Percentiles rank a stretch among this genome's conserved stretches.
These are phyloP conservation scores for Wallacemonas sp. DNA, from an alignment of 208 protist genomes.

Conservation along the genomic window DNA sequence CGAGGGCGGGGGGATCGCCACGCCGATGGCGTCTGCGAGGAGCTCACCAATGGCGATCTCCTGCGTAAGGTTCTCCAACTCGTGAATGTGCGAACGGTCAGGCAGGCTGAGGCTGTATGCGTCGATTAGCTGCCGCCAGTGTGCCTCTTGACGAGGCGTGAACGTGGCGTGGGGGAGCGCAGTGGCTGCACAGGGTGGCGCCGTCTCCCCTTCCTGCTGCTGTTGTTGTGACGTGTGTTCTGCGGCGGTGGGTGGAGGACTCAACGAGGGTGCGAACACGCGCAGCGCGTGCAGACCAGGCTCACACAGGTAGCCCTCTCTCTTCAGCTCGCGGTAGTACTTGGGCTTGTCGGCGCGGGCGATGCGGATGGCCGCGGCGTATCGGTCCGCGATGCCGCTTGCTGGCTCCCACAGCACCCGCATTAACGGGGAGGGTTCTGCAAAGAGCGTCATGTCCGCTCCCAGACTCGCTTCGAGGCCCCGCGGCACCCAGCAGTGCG, in stretches of 20 bases:
- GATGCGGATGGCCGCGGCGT: not conserved
- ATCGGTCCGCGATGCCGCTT: not conserved
- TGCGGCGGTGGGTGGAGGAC: not conserved
- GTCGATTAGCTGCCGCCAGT: constrained; percentile 44
- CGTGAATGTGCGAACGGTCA: constrained; percentile 56
- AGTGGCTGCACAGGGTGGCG: no score
- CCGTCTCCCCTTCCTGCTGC: no score
- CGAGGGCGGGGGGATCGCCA: not conserved
- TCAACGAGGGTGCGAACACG: constrained; percentile 17
- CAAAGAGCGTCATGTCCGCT: not conserved
- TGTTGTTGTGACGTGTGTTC: no score
- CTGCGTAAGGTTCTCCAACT: constrained; percentile 69
- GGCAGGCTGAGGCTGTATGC: constrained; percentile 45
- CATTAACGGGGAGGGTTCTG: constrained; percentile 2
- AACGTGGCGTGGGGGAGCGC: no score
- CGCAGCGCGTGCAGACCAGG: constrained; percentile 17
- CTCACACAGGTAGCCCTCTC: constrained; percentile 23
- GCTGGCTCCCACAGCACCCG: constrained; percentile 8
- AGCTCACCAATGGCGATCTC: constrained; percentile 68
- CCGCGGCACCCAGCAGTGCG: not conserved
- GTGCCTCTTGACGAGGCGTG: not conserved
- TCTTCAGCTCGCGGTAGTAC: constrained; percentile 22
- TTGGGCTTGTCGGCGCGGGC: constrained; percentile 12
- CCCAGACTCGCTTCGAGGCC: not conserved
- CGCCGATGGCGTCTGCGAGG: constrained; percentile 8